Evolutionary conservation across 2,329 filamentous ascomycete species (phyloP).

Genomic region (Pyricularia sp.): DNA sequence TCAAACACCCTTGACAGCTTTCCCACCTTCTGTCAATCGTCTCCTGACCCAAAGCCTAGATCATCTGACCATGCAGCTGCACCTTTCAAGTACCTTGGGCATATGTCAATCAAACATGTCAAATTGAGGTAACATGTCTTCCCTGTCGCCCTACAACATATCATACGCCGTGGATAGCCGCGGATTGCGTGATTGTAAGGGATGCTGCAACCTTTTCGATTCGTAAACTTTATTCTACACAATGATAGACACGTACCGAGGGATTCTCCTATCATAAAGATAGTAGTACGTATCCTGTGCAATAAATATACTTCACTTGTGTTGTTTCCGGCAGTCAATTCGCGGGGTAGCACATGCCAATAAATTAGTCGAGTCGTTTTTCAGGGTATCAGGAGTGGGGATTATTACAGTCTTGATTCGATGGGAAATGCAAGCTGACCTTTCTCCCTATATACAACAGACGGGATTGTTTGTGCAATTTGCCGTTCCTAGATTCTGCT

Average conservation of each 20-base stretch:
- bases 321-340: not conserved
- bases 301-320: not conserved
- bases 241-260: not conserved
- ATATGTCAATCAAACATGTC: not conserved
- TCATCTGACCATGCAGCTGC: not conserved
- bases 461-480: too few relatives aligned
- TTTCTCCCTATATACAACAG: too few relatives aligned
- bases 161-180: not conserved
- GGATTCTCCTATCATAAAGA: not conserved
- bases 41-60: not conserved
- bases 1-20: not conserved
- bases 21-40: not conserved
- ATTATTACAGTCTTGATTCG: not conserved
- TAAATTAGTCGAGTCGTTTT: too few relatives aligned
- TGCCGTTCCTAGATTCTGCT: too few relatives aligned
- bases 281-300: not conserved
- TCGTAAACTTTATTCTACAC: not conserved
- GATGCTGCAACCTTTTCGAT: not conserved
- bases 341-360: not conserved
- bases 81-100: not conserved
- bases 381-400: not conserved
- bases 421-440: not conserved
- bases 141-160: not conserved
- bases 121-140: not conserved
- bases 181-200: not conserved